Percentiles rank a stretch among this genome's conserved stretches.
Evolutionary conservation across 192 early-diverging fungal species (phyloP).

Genomic region (Backusella tarrabulga): DNA sequence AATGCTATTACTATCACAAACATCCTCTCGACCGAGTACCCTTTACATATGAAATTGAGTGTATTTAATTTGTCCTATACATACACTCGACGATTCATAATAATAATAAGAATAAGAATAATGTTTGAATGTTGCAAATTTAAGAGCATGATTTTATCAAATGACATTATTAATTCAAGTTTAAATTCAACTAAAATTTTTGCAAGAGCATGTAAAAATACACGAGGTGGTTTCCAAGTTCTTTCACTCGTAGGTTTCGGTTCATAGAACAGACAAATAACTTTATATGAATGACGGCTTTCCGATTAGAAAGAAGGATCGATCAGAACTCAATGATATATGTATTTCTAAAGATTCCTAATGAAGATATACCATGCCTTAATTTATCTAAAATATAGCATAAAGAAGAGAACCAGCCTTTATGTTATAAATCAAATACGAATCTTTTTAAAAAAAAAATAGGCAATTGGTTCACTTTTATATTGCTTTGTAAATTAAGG

Average conservation of each 20-base stretch:
- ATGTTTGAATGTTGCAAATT: background rate
- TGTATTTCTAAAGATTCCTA: background rate
- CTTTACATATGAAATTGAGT: background rate
- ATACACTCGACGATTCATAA: background rate
- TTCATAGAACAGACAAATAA: background rate
- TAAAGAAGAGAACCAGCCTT: background rate
- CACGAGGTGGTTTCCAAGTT: background rate
- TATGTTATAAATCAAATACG: background rate
- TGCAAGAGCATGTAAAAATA: background rate
- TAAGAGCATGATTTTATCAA: background rate
- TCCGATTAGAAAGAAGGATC: too few species aligned
- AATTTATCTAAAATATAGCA: background rate
- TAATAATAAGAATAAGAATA: background rate
- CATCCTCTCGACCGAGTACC: background rate
- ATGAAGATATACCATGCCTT: background rate
- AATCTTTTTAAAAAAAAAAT: background rate
- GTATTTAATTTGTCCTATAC: too few species aligned
- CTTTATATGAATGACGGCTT: too few species aligned
- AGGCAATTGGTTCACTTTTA: background rate
- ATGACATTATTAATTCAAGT: background rate
- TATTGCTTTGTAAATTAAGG: background rate
- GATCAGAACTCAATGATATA: too few species aligned
- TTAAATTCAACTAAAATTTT: background rate
- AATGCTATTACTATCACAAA: background rate
- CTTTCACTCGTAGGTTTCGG: background rate